Base-by-base conservation (phyloP, 768 basidiomycete genomes). In the Leucogyrophana mollusca region DNA sequence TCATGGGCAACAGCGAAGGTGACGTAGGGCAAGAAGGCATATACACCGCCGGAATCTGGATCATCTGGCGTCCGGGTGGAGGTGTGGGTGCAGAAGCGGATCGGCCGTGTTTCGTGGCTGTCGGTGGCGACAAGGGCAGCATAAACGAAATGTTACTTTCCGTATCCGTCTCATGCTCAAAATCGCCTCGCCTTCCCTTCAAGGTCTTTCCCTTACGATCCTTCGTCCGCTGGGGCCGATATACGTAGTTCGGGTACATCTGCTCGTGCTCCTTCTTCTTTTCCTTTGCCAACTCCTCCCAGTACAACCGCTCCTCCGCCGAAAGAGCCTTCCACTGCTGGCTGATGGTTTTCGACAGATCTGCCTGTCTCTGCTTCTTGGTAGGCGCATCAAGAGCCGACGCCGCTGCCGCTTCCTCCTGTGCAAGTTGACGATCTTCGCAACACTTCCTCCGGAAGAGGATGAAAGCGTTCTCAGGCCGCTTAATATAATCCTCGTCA, bases 391-490 rank as follows among this genome's bases (percentile, higher is more conserved):
- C 58, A 18, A 35, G 20, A 20, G 44, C 47, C 7, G 59, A 38
- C 0, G 47, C 49, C 14, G 65, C 57, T 5, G 62, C 68, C 3
- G 69, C 75, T 42, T 79, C 79, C 40, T 78, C 79, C 44, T 69
- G 71, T 36, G 76, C 75, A 11, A 71, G 68, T 62, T 85, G 80
- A 25, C 82, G 79, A 41, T 86, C 83, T 65, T 85, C 82, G 66
- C 83, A 87, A 67, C 83, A 87, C 57, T 85, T 81, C 56, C 86
- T 78, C 45, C 87, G 80, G 77, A 90, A 90, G 45, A 90, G 76
- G 62, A 90, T 90, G 73, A 90, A 90, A 7, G 87, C 87, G 58
- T 90, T 89, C 68, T 87, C 85, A 2, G 87, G 87, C 34, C 87
- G 81, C 66, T 88, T 88, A 71, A 90, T 81, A 59, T 90, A 90